A percentile compares a stretch with the other conserved stretches of the same genome.
Evolutionary conservation across 176 grass and related monocot genomes (phyloP).

Genomic region (Tillandsia fasciculata): DNA sequence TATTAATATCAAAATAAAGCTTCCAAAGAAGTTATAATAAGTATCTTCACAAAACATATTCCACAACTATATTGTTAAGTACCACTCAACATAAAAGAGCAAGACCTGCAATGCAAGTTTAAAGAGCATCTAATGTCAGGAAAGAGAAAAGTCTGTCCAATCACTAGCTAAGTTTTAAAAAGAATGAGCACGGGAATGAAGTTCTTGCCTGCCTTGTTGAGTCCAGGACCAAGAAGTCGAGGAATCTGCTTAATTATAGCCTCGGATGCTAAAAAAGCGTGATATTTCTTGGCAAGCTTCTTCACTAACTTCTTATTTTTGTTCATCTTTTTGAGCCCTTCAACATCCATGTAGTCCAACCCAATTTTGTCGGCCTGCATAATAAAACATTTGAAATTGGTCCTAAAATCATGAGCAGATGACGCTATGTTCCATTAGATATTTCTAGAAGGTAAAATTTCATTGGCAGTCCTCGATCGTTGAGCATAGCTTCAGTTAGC

Average conservation of each 20-base stretch:
- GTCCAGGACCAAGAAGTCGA: constrained; percentile 10
- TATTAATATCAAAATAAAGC: no score
- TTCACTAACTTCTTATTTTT: constrained; percentile 12
- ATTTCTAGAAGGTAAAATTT: no score
- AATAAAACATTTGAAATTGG: background rate
- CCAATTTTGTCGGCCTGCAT: constrained; percentile 11
- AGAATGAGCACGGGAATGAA: background rate
- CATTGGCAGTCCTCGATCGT: no score
- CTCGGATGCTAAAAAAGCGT: constrained; percentile 6
- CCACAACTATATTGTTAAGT: no score
- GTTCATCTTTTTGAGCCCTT: constrained; percentile 13
- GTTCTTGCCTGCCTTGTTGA: constrained; percentile 12
- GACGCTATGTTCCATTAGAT: background rate
- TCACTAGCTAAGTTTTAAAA: background rate
- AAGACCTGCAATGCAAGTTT: no score
- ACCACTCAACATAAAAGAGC: no score
- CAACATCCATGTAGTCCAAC: constrained; percentile 10
- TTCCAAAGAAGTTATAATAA: no score
- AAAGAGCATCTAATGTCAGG: background rate
- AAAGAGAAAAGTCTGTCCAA: background rate
- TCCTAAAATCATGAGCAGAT: background rate
- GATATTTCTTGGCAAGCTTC: constrained; percentile 12
- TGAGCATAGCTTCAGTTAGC: no score
- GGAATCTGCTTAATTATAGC: constrained; percentile 16
- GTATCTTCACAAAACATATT: no score